phyloP scores from a whole-genome alignment of 2,329 filamentous ascomycete species.

The Cercospora janseana region DNA sequence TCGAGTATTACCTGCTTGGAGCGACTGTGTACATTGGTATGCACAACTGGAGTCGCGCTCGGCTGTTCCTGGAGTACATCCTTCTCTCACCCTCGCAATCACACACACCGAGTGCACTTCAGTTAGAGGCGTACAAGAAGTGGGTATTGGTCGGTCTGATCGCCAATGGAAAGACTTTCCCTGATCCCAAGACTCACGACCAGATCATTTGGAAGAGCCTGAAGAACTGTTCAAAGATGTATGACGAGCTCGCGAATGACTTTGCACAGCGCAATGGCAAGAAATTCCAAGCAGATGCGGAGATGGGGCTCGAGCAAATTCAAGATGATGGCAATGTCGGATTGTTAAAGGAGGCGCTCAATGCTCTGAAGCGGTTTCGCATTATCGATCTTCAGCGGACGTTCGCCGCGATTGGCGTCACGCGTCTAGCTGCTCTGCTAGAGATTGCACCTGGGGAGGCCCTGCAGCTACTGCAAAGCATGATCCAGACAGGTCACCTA shows the following conservation, averaged over 20 bases:
- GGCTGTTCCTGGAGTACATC: conserved; percentile 48
- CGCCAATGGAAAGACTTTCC: conserved; percentile 59
- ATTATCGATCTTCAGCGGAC: conserved; percentile 70
- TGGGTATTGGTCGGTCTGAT: conserved; percentile 79
- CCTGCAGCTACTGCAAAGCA: conserved; percentile 52
- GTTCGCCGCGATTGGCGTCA: conserved; percentile 63
- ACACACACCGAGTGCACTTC: conserved; percentile 66
- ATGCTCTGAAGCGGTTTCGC: conserved; percentile 71
- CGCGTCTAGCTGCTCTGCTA: conserved; percentile 53
- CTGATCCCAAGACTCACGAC: conserved; percentile 58
- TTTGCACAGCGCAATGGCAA: conserved; percentile 62
- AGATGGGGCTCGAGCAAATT: conserved; percentile 53
- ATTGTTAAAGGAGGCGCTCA: conserved; percentile 67
- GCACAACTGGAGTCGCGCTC: conserved; percentile 45
- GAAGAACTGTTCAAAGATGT: conserved; percentile 62
- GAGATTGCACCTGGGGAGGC: conserved; percentile 52
- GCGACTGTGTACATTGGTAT: conserved; percentile 49
- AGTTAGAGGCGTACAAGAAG: conserved; percentile 88
- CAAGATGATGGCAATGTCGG: conserved; percentile 67
- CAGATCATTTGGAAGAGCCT: conserved; percentile 56
- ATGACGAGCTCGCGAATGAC: conserved; percentile 65
- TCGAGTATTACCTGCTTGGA: conserved; percentile 54
- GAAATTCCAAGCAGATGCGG: conserved; percentile 63
- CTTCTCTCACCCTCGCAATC: conserved; percentile 66
- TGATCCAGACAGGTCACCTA: conserved; percentile 53